phyloP scores from a whole-genome alignment of 1,284 basidiomycete species.

The Salmacisia buchloeana region DNA sequence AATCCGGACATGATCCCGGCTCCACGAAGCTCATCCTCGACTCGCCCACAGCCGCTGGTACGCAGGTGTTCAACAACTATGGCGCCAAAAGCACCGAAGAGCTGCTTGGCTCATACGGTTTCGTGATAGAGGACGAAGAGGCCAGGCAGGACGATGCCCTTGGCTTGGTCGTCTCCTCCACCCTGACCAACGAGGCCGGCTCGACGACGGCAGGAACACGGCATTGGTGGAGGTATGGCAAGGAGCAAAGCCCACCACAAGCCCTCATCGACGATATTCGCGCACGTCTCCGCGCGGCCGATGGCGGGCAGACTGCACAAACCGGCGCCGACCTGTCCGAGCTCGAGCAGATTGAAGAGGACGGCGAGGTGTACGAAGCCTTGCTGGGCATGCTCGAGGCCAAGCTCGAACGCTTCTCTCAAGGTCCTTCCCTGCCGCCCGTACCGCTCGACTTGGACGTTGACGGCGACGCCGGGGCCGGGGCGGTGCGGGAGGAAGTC shows the following conservation, averaged over 20 bases:
- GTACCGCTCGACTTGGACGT: not conserved
- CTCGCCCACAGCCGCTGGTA: not conserved
- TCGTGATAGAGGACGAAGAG: conserved; percentile 19
- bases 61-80: conserved; percentile 46
- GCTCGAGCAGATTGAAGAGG: not conserved
- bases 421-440: not conserved
- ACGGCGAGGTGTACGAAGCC: not conserved
- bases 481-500: not conserved
- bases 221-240: not conserved
- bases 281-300: not conserved
- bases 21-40: no score
- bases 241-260: not conserved
- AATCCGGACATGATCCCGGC: no score
- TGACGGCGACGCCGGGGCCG: not conserved
- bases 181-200: not conserved
- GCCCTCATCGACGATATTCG: conserved; percentile 6
- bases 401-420: not conserved
- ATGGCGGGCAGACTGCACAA: not conserved
- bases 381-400: not conserved
- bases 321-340: not conserved
- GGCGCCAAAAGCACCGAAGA: conserved; percentile 48
- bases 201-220: not conserved
- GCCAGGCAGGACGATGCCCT: conserved; percentile 28
- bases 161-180: conserved; percentile 14
- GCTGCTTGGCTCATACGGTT: conserved; percentile 38